Percentiles rank a stretch among this genome's conserved stretches.
Evolutionary conservation across 495 filamentous ascomycete genomes (phyloP).

Genomic region (Chaetomium cochliodes): DNA sequence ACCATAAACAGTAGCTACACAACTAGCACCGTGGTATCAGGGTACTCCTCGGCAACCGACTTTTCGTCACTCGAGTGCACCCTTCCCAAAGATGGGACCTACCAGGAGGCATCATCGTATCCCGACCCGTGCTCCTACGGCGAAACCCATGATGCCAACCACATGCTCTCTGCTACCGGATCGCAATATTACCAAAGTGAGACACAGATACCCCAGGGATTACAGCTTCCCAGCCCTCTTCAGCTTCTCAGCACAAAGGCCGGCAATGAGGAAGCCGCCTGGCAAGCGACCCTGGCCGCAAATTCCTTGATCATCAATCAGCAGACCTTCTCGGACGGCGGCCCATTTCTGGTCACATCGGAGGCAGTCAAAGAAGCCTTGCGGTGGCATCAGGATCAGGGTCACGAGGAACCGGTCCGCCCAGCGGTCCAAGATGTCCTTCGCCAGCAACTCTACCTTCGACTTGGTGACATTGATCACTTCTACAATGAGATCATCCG

Average conservation of each 20-base stretch:
- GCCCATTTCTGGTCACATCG: constrained; percentile 2
- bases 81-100: not conserved
- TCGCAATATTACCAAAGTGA: constrained; percentile 11
- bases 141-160: not conserved
- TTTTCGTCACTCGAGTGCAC: constrained; percentile 1
- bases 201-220: constrained; percentile 3
- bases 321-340: not conserved
- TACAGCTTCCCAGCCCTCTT: constrained; percentile 1
- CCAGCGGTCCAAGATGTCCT: constrained; percentile 23
- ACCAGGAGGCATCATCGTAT: not conserved
- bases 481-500: not conserved
- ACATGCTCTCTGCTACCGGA: constrained; percentile 12
- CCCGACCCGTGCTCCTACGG: not conserved
- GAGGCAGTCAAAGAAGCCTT: constrained; percentile 11
- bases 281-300: constrained; percentile 16
- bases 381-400: not conserved
- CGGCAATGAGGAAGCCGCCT: constrained; percentile 15
- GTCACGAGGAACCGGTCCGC: not conserved
- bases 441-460: constrained; percentile 4
- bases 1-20: constrained; percentile 17
- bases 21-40: not conserved
- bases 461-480: not conserved
- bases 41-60: not conserved
- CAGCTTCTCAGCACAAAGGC: not conserved
- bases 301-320: not conserved